Base-by-base conservation (phyloP, 2,329 filamentous ascomycete genomes). In the Ceratocystis eucalypticola region DNA sequence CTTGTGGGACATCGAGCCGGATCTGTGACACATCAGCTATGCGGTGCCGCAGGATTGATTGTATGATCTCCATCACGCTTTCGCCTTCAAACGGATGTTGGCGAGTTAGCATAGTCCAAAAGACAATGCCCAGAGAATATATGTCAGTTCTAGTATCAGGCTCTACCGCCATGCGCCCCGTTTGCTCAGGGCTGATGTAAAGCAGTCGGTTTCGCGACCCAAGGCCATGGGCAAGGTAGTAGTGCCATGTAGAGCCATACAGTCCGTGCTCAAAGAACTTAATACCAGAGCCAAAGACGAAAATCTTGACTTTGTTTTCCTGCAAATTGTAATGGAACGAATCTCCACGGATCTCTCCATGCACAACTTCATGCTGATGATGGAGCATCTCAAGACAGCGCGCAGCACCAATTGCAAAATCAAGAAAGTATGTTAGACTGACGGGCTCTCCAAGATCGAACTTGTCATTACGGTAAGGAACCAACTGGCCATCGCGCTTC, bases 131-230 rank as follows among this genome's bases (percentile, higher is more conserved):
- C 0, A 96, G 78, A 0, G 90, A 92, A 77, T 96, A 96, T 41
- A 96, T 95, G 74, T 97, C 93, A 17, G 93, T 96, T 50, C 93
- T 84, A 55, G 84, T 89, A 75, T 96, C 93, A 1, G 93, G 93
- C 74, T 96, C 92, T 2, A 89, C 91, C 2, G 91, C 89, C 82
- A 96, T 88, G 22, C 93, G 86, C 15, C 93, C 93, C 1, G 93
- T 96, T 77, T 96, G 93, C 73, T 97, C 93, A 0, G 93, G 92
- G 61, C 91, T 93, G 73, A 96, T 95, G 73, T 91, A 96, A 64
- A 92, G 85, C 22, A 97, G 79, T 75, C 96, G 96, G 73, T 92
- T 87, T 76, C 91, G 91, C 50, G 91, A 89, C 1, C 92, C 92
- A 6, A 91, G 77, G 74, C 96, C 89, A 68, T 88, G 87, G 12